phyloP scores from a whole-genome alignment of 306 rosid species.

The Senna tora region DNA sequence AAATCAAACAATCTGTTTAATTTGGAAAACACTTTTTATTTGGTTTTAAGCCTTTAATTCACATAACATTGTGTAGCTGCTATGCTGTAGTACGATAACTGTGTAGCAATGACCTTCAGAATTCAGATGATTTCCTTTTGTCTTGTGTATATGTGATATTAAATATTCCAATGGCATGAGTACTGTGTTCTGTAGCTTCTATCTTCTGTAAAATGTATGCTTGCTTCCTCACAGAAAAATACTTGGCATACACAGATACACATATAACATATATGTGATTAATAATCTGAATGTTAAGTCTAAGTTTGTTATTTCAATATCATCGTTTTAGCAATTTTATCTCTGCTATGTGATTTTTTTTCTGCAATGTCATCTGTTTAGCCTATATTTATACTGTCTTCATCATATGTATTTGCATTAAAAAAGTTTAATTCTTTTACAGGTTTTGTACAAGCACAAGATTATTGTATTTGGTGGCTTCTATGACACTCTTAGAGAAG shows the following conservation, averaged over 20 bases:
- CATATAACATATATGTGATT: slow-evolving; percentile 4
- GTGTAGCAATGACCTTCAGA: slow-evolving; percentile 17
- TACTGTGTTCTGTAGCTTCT: slow-evolving; percentile 5
- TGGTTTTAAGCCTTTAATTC: not conserved
- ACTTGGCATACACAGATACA: not conserved
- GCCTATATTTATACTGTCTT: slow-evolving; percentile 9
- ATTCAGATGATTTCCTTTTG: slow-evolving; percentile 23
- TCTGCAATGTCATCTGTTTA: not conserved
- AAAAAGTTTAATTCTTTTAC: slow-evolving; percentile 44
- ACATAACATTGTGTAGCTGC: not conserved
- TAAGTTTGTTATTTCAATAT: slow-evolving; percentile 3
- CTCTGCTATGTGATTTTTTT: not conserved
- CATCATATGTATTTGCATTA: slow-evolving; percentile 13
- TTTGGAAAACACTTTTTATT: slow-evolving; percentile 20
- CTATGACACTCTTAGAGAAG: slow-evolving; percentile 98
- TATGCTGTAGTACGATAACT: slow-evolving; percentile 3
- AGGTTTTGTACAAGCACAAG: slow-evolving; percentile 98
- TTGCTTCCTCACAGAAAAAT: slow-evolving; percentile 6
- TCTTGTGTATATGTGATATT: not conserved
- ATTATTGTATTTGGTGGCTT: slow-evolving; percentile 95
- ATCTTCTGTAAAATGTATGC: slow-evolving; percentile 2
- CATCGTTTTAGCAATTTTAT: slow-evolving; percentile 20
- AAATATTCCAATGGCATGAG: not conserved
- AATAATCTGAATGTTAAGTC: not conserved
- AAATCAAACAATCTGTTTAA: slow-evolving; percentile 16